Conservation (phyloP, 2,329 filamentous ascomycete species). For the Uncinocarpus reesii region DNA sequence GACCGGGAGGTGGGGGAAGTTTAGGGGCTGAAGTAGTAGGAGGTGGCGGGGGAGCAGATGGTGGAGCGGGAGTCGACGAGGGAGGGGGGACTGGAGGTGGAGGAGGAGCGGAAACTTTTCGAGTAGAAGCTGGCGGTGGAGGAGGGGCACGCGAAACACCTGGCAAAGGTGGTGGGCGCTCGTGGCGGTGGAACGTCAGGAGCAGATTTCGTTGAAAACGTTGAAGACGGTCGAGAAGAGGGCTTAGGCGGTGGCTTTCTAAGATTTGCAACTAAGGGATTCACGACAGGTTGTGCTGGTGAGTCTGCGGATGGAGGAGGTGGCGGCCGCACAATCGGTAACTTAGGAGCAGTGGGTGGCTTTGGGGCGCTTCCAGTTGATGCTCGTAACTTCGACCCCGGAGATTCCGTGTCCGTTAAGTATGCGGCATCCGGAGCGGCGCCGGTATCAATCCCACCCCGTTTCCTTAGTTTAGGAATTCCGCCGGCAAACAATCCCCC, state of each 20-base stretch:
- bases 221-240: slow-evolving; percentile 49
- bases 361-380: slow-evolving; percentile 28
- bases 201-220: slow-evolving; percentile 46
- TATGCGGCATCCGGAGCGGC: slow-evolving; percentile 63
- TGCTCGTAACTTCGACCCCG: slow-evolving; percentile 42
- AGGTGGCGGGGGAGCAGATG: slow-evolving; percentile 29
- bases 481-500: slow-evolving; percentile 84
- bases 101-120: slow-evolving; percentile 47
- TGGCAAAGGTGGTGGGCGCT: slow-evolving; percentile 59
- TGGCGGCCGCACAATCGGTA: slow-evolving; percentile 41
- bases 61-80: slow-evolving; percentile 31
- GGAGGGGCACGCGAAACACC: slow-evolving; percentile 41
- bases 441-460: slow-evolving; percentile 68
- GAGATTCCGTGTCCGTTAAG: slow-evolving; percentile 66
- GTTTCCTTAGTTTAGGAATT: slow-evolving; percentile 90
- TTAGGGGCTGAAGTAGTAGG: slow-evolving; percentile 22
- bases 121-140: slow-evolving; percentile 28
- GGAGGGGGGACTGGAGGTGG: slow-evolving; percentile 31
- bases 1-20: slow-evolving; percentile 39
- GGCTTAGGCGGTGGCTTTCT: slow-evolving; percentile 47
- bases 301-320: slow-evolving; percentile 42
- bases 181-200: slow-evolving; percentile 39
- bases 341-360: slow-evolving; percentile 47
- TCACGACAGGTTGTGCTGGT: slow-evolving; percentile 42
- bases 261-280: slow-evolving; percentile 46